These are phyloP conservation scores for Dalbergia oliveri DNA, from an alignment of 306 rosid genomes.

Conservation along the genomic window DNA sequence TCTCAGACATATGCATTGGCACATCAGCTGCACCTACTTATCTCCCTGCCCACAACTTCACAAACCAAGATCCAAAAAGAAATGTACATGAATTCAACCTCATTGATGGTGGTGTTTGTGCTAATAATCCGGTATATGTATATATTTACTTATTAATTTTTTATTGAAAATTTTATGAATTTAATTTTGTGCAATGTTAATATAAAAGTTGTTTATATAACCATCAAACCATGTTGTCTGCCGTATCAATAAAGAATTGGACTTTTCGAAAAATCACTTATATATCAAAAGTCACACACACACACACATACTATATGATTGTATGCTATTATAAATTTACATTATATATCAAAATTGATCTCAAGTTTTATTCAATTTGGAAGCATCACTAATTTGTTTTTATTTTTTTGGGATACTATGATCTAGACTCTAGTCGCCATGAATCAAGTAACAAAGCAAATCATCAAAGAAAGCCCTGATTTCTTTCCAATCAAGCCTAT, in stretches of 20 bases:
- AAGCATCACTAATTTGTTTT: conserved; percentile 44
- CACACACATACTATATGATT: too few relatives aligned
- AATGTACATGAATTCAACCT: conserved; percentile 60
- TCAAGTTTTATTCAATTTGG: not conserved
- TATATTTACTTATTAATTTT: not conserved
- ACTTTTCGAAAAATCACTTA: too few relatives aligned
- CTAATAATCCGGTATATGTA: conserved; percentile 67
- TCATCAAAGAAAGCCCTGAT: conserved; percentile 38
- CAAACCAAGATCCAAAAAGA: conserved; percentile 41
- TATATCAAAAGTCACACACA: too few relatives aligned
- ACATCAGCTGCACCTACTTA: conserved; percentile 75
- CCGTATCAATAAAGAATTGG: too few relatives aligned
- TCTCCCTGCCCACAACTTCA: conserved; percentile 63
- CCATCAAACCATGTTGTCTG: too few relatives aligned
- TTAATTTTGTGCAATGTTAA: too few relatives aligned
- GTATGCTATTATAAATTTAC: too few relatives aligned
- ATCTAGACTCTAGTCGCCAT: conserved; percentile 50
- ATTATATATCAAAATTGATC: too few relatives aligned
- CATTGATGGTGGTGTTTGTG: conserved; percentile 75
- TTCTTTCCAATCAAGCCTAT: conserved; percentile 51
- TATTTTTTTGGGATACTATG: not conserved
- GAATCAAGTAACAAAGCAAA: conserved; percentile 52
- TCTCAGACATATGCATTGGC: conserved; percentile 64
- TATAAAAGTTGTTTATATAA: too few relatives aligned
- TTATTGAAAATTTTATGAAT: not conserved